Base-by-base conservation (phyloP, 1,139 yeast species). In the Arxiozyma bovina region DNA sequence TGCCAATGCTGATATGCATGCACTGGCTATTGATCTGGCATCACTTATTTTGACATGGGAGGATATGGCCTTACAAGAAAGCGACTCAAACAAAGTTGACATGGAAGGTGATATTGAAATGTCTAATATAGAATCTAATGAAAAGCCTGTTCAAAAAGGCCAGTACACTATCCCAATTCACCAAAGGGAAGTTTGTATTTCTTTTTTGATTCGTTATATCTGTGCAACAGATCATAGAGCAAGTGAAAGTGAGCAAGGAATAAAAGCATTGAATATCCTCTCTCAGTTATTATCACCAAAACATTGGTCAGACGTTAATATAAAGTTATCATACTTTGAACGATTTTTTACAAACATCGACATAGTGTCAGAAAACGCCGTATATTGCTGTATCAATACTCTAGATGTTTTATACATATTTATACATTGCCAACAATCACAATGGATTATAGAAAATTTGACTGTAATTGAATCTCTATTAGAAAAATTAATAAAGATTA, bases 1-100 rank as follows among this genome's bases (percentile, higher is more conserved):
- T 62, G 84, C 95, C 2, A 86, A 93, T 0, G 69, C 83, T 15
- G 98, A 91, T 60, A 87, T 87, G 62, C 96, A 89, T 67, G 77
- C 81, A 0, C 73, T 91, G 56, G 96, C 98, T 0, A 86, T 93
- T 55, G 98, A 93, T 61, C 72, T 93, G 56, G 95, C 96, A 0
- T 96, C 89, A 58, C 71, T 91, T 58, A 82, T 94, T 53, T 74
- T 90, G 60, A 79, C 80, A 53, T 94, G 99, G 99, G 98, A 91
- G 70, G 77, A 74, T 21, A 76, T 70, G 57, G 77, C 83, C 23
- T 22, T 54, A 22, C 60, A 61, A 48, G 59, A 55, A 3, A 25
- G 41, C 17, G 62, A 63, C n/a, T 43, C 48, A 20, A 27, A 9
- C 11, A 61, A 50, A 61, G 53, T 27, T 57, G 70, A 70, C 43